These are phyloP conservation scores for Trametes villosa DNA, from an alignment of 768 basidiomycete species.

Conservation along the genomic window DNA sequence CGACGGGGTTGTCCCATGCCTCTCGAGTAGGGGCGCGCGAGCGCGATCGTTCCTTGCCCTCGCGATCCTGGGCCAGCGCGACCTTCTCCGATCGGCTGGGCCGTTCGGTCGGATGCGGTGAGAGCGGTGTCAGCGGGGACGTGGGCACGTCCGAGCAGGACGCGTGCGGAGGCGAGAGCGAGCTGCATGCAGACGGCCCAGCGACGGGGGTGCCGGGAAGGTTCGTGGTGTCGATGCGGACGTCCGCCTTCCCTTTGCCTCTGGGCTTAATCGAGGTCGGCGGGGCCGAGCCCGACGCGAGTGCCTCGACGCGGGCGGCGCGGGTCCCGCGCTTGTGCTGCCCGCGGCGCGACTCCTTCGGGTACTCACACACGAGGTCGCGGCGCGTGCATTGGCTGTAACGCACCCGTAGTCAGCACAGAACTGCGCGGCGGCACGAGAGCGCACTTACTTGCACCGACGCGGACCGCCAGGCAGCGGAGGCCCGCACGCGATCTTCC, in stretches of 20 bases:
- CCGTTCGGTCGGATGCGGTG: slow-evolving; percentile 1
- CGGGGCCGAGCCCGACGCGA: slow-evolving; percentile 11
- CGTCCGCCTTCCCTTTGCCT: neutral
- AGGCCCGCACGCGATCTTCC: slow-evolving; percentile 55
- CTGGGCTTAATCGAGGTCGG: neutral
- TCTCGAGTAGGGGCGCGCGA: slow-evolving; percentile 8
- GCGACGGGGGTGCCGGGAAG: neutral
- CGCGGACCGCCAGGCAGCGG: slow-evolving; percentile 41
- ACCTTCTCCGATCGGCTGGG: slow-evolving; percentile 17
- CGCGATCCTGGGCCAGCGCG: neutral
- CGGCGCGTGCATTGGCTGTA: slow-evolving; percentile 52
- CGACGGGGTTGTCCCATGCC: slow-evolving; percentile 1
- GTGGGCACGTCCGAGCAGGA: neutral
- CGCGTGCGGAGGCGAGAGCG: neutral
- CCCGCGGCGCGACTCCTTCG: slow-evolving; percentile 53
- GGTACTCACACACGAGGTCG: slow-evolving; percentile 50
- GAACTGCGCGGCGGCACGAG: neutral
- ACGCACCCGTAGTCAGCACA: neutral
- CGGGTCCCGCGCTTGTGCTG: slow-evolving; percentile 44
- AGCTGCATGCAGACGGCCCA: neutral
- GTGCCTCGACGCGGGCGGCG: slow-evolving; percentile 26
- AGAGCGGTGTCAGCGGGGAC: slow-evolving; percentile 6
- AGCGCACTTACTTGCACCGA: slow-evolving; percentile 50
- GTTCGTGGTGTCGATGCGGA: neutral
- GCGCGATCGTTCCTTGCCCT: slow-evolving; percentile 16